phyloP scores from a whole-genome alignment of 1,284 basidiomycete species.

The Ceratobasidium theobromae region DNA sequence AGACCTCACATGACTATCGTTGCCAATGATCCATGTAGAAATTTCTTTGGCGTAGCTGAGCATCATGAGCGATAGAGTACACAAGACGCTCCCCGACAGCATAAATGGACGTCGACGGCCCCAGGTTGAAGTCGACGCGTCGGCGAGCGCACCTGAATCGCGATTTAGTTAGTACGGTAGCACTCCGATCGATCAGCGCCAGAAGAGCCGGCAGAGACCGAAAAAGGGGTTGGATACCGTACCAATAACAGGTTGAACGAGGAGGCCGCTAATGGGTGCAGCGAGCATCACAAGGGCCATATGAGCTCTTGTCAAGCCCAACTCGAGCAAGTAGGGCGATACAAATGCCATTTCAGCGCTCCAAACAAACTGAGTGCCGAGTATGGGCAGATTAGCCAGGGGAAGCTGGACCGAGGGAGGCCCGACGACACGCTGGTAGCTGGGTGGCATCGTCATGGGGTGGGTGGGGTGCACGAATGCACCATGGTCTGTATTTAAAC shows the following conservation, averaged over 20 bases:
- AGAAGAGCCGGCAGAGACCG: not conserved
- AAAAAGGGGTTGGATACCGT: conserved; percentile 7
- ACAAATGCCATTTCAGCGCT: conserved; percentile 90
- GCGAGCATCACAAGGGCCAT: conserved; percentile 96
- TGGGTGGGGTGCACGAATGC: not conserved
- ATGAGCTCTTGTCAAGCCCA: conserved; percentile 83
- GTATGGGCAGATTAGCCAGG: conserved; percentile 69
- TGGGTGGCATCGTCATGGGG: not conserved
- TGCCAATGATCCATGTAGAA: conserved; percentile 52
- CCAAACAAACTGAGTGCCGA: conserved; percentile 86
- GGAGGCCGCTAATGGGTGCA: conserved; percentile 85
- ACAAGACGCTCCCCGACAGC: conserved; percentile 65
- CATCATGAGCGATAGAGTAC: conserved; percentile 72
- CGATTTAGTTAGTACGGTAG: not conserved
- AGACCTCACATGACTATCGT: not conserved
- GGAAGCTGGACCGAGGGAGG: conserved; percentile 67
- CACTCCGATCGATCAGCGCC: too few species aligned
- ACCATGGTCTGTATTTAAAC: not conserved
- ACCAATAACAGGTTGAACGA: conserved; percentile 90
- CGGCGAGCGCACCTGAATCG: conserved; percentile 70
- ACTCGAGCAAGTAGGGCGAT: conserved; percentile 89
- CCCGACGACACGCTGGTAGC: conserved; percentile 51
- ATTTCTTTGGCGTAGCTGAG: conserved; percentile 82
- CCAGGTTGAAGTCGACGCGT: conserved; percentile 82
- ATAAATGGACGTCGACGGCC: conserved; percentile 88